These are phyloP conservation scores for Eucalyptus curtisii DNA, from an alignment of 345 rosid species.

Conservation along the genomic window DNA sequence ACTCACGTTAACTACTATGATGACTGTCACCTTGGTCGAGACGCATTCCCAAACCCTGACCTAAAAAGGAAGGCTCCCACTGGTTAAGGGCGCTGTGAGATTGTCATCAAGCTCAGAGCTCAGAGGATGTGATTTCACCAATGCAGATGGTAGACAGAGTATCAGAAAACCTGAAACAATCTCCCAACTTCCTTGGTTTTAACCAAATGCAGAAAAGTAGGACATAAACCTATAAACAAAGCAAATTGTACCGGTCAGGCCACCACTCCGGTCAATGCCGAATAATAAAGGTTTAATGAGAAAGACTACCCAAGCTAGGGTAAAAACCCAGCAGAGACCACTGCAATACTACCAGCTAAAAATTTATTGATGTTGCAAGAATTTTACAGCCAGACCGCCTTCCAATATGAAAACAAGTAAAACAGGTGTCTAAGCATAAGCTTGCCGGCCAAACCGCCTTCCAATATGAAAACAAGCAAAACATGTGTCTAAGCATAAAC, in stretches of 20 bases:
- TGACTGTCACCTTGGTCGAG: background rate
- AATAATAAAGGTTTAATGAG: background rate
- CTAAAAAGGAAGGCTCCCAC: conserved; percentile 28
- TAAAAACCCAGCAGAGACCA: conserved; percentile 57
- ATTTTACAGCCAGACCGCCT: too few species aligned
- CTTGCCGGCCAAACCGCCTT: conserved; percentile 43
- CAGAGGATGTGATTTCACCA: conserved; percentile 78
- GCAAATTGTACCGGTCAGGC: background rate
- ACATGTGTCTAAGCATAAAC: background rate
- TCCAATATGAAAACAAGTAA: too few species aligned
- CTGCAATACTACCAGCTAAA: conserved; percentile 73
- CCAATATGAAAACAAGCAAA: conserved; percentile 24
- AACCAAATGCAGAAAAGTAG: conserved; percentile 61
- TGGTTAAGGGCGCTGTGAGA: conserved; percentile 58
- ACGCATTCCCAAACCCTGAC: background rate
- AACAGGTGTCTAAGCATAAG: too few species aligned
- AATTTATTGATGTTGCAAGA: conserved; percentile 63
- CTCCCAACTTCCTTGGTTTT: conserved; percentile 25
- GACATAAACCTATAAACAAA: conserved; percentile 34
- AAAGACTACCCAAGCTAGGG: conserved; percentile 41
- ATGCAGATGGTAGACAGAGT: conserved; percentile 52
- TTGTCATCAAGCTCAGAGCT: conserved; percentile 77
- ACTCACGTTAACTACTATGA: background rate
- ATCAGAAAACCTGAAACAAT: conserved; percentile 50
- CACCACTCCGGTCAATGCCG: background rate